Conservation (phyloP, 306 rosid species). For the Arachis hypogaea region DNA sequence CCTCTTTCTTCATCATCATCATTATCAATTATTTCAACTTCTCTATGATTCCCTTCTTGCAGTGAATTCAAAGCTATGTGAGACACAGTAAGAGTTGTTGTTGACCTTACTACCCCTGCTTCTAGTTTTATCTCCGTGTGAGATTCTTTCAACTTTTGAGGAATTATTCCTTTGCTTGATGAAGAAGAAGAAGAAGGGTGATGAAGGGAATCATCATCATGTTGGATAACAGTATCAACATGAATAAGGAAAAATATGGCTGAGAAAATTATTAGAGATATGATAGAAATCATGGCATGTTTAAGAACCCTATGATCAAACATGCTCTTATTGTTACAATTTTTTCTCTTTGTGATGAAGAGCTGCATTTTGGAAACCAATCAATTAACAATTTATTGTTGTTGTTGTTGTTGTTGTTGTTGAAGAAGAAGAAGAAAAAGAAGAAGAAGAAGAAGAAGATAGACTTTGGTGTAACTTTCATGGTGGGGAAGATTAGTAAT, state of each 20-base stretch:
- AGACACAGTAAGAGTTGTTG: slow-evolving; percentile 29
- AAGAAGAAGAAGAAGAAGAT: no score
- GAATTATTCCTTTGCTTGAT: slow-evolving; percentile 8
- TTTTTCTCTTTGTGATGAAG: slow-evolving; percentile 19
- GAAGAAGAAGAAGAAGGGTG: neutral
- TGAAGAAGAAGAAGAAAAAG: neutral
- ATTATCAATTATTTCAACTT: neutral
- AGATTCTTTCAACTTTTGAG: slow-evolving; percentile 16
- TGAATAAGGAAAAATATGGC: slow-evolving; percentile 48
- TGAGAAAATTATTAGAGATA: slow-evolving; percentile 42
- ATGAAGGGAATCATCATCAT: slow-evolving; percentile 7
- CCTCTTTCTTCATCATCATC: slow-evolving; percentile 22
- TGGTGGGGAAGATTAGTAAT: neutral
- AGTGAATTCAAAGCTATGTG: slow-evolving; percentile 33
- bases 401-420: no score
- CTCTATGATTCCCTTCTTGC: slow-evolving; percentile 33
- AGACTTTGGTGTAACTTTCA: slow-evolving; percentile 14
- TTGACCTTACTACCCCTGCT: neutral
- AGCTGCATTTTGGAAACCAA: slow-evolving; percentile 7
- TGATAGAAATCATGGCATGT: slow-evolving; percentile 42
- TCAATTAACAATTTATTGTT: neutral
- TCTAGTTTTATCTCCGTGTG: slow-evolving; percentile 13
- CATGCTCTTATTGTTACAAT: slow-evolving; percentile 37
- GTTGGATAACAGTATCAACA: slow-evolving; percentile 34
- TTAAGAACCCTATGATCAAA: slow-evolving; percentile 35